phyloP scores from a whole-genome alignment of 805 yeast species.

The Maudiozyma serrabonitensis region DNA sequence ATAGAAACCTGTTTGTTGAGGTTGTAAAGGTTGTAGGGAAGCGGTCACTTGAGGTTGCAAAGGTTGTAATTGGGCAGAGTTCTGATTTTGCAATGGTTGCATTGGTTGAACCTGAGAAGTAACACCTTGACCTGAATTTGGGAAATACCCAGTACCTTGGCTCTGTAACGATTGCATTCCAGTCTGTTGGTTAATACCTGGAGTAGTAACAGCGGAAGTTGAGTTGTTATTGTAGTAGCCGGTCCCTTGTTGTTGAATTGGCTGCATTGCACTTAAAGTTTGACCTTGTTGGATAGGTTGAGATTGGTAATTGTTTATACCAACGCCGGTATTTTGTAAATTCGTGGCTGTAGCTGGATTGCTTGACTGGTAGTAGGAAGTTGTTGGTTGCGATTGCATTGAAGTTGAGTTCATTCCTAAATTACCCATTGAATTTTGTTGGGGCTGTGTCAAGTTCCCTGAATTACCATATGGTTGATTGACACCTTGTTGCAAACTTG shows the following conservation, averaged over 20 bases:
- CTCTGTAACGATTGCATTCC: constrained; percentile 23
- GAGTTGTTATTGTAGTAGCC: constrained; percentile 28
- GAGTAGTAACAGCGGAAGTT: not conserved
- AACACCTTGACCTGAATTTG: constrained; percentile 17
- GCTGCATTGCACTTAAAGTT: constrained; percentile 6
- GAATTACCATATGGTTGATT: not conserved
- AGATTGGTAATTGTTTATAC: constrained; percentile 10
- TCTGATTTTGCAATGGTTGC: constrained; percentile 25
- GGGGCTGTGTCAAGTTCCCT: constrained; percentile 16
- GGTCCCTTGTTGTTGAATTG: constrained; percentile 25
- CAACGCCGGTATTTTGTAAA: constrained; percentile 1
- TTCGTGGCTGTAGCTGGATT: constrained; percentile 4
- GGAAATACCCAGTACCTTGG: constrained; percentile 35
- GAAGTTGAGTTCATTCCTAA: not conserved
- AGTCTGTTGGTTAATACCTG: not conserved
- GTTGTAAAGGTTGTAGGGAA: constrained; percentile 19
- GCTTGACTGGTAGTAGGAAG: constrained; percentile 4
- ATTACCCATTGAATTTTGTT: not conserved
- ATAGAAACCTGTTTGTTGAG: constrained; percentile 39
- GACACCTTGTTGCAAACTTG: constrained; percentile 1
- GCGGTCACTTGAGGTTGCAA: constrained; percentile 3
- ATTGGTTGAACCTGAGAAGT: constrained; percentile 5
- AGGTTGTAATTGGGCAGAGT: not conserved
- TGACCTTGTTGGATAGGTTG: constrained; percentile 6
- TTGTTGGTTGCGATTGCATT: constrained; percentile 3